These are phyloP conservation scores for Rosa chinensis DNA, from an alignment of 306 rosid genomes.

Conservation along the genomic window DNA sequence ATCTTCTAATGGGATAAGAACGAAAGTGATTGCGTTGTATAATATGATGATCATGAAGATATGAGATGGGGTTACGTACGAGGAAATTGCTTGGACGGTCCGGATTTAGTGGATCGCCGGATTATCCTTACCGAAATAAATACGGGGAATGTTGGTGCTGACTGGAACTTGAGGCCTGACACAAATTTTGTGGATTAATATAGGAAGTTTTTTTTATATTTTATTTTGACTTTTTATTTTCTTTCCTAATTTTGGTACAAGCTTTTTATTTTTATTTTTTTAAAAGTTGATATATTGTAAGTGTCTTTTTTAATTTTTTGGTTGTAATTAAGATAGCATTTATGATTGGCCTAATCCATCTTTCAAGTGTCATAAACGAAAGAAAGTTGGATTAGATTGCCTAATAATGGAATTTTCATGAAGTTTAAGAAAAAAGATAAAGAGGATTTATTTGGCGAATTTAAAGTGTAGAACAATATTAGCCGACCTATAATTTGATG, in stretches of 20 bases:
- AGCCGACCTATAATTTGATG: too few relatives aligned
- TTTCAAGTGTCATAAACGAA: too few relatives aligned
- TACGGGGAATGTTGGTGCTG: background rate
- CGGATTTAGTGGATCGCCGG: background rate
- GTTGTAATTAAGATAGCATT: too few relatives aligned
- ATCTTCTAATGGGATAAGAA: background rate
- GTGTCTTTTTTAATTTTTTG: too few relatives aligned
- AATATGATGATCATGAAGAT: background rate
- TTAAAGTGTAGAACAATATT: too few relatives aligned
- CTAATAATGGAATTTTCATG: too few relatives aligned
- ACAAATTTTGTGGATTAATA: background rate
- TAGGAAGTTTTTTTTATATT: background rate
- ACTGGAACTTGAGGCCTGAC: background rate
- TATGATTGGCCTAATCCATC: background rate
- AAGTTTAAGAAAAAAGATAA: too few relatives aligned
- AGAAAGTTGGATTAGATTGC: background rate
- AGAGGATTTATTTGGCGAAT: too few relatives aligned
- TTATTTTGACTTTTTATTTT: too few relatives aligned
- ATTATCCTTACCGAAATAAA: background rate
- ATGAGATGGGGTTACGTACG: background rate
- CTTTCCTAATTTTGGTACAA: too few relatives aligned
- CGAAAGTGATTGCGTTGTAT: conserved; percentile 4
- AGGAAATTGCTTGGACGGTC: background rate
- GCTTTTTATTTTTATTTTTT: too few relatives aligned
- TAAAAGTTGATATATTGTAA: too few relatives aligned